Conservation (phyloP, 768 basidiomycete genomes). For the Boletus edulis region DNA sequence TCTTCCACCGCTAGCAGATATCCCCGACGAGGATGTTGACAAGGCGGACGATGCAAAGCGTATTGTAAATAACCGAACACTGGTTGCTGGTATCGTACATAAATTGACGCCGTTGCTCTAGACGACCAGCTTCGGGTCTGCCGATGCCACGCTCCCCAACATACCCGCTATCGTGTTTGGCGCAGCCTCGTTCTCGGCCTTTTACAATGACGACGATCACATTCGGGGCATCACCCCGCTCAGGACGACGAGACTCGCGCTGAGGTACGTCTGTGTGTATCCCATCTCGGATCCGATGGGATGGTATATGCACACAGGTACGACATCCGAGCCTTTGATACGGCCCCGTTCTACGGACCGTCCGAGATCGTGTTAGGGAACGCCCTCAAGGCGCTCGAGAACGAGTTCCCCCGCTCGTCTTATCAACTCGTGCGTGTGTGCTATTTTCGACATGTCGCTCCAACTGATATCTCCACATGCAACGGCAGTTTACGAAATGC, state of each 20-base stretch:
- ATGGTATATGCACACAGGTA: constrained; percentile 45
- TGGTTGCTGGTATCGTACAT: not conserved
- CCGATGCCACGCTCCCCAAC: constrained; percentile 30
- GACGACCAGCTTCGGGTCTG: constrained; percentile 31
- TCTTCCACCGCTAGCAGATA: constrained; percentile 37
- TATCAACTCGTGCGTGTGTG: constrained; percentile 59
- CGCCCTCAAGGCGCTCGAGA: constrained; percentile 53
- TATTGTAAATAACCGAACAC: constrained; percentile 32
- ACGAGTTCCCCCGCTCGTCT: constrained; percentile 74
- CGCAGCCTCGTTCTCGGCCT: constrained; percentile 63
- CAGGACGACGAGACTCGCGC: constrained; percentile 68
- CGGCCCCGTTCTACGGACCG: constrained; percentile 74
- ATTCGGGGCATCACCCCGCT: constrained; percentile 56
- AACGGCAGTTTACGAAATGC: constrained; percentile 75
- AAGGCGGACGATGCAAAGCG: constrained; percentile 31
- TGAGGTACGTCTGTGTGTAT: constrained; percentile 49
- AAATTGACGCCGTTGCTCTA: constrained; percentile 18
- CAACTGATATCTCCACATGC: not conserved
- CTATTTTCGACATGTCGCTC: too few relatives aligned
- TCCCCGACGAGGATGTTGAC: constrained; percentile 44
- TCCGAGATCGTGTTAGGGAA: constrained; percentile 78
- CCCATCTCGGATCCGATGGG: not conserved
- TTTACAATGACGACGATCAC: constrained; percentile 63
- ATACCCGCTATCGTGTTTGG: constrained; percentile 63
- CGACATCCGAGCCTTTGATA: constrained; percentile 81